These are phyloP conservation scores for Colletotrichum chrysophilum DNA, from an alignment of 2,329 filamentous ascomycete genomes.

Conservation along the genomic window DNA sequence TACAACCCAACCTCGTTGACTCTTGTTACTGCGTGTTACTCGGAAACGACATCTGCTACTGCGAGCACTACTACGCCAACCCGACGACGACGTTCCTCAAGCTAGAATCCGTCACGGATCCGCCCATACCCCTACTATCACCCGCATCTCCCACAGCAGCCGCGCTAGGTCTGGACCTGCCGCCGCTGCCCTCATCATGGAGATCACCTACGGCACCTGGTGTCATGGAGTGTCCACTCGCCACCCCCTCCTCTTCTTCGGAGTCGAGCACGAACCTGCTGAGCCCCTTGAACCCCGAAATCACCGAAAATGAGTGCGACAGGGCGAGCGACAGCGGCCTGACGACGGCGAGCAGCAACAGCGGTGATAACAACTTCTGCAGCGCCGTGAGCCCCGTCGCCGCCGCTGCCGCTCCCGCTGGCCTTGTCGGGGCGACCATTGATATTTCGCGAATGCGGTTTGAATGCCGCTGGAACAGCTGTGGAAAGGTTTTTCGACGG, in stretches of 20 bases:
- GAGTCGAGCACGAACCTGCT: constrained; percentile 19
- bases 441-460: constrained; percentile 16
- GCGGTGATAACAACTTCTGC: neutral
- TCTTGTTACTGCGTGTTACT: constrained; percentile 24
- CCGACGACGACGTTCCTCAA: neutral
- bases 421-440: neutral
- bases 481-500: constrained; percentile 19
- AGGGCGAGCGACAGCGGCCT: constrained; percentile 13
- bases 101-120: constrained; percentile 20
- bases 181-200: constrained; percentile 8
- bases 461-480: constrained; percentile 18
- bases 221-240: constrained; percentile 25
- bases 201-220: constrained; percentile 24
- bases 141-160: neutral
- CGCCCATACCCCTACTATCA: neutral
- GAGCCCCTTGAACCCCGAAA: constrained; percentile 17
- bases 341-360: neutral
- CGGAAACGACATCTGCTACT: constrained; percentile 18
- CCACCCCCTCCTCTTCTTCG: constrained; percentile 24
- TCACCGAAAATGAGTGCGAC: constrained; percentile 15
- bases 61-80: constrained; percentile 16
- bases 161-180: neutral
- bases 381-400: neutral
- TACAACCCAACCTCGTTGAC: constrained; percentile 19
- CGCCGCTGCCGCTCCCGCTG: neutral